Evolutionary conservation across 176 grass and related monocot species (phyloP).

Genomic region (Guadua angustifolia): DNA sequence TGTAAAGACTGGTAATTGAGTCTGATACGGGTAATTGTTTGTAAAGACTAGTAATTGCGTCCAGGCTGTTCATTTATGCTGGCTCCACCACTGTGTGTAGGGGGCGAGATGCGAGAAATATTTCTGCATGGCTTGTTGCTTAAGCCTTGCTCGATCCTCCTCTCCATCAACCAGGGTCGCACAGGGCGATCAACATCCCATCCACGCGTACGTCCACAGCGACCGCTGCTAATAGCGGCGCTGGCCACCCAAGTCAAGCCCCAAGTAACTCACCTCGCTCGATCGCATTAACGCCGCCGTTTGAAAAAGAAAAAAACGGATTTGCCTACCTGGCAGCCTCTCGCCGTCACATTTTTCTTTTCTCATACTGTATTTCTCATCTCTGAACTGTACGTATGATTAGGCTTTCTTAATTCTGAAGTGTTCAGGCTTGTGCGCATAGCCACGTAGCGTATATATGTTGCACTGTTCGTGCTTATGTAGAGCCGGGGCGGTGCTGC

Average conservation of each 20-base stretch:
- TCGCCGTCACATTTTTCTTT: too few relatives aligned
- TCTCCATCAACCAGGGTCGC: background rate
- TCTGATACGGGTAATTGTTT: too few relatives aligned
- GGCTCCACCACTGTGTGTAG: too few relatives aligned
- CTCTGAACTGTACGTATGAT: background rate
- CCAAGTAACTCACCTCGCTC: background rate
- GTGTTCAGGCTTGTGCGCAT: too few relatives aligned
- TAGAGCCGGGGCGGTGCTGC: too few relatives aligned
- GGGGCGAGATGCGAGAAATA: background rate
- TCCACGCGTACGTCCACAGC: background rate
- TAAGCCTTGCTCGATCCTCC: constrained; percentile 16
- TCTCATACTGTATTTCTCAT: background rate
- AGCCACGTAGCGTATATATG: background rate
- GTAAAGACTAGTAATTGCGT: too few relatives aligned
- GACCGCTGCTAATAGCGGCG: background rate
- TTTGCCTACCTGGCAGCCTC: background rate
- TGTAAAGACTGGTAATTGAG: too few relatives aligned
- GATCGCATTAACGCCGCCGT: background rate
- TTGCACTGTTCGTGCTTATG: background rate
- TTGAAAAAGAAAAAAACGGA: background rate
- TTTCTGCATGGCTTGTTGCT: constrained; percentile 30
- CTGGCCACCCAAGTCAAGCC: background rate
- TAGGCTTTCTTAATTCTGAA: too few relatives aligned
- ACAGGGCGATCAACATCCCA: background rate
- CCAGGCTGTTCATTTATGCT: too few relatives aligned